Evolutionary conservation across 495 filamentous ascomycete species (phyloP).

Genomic region (Hypoxylon fragiforme): DNA sequence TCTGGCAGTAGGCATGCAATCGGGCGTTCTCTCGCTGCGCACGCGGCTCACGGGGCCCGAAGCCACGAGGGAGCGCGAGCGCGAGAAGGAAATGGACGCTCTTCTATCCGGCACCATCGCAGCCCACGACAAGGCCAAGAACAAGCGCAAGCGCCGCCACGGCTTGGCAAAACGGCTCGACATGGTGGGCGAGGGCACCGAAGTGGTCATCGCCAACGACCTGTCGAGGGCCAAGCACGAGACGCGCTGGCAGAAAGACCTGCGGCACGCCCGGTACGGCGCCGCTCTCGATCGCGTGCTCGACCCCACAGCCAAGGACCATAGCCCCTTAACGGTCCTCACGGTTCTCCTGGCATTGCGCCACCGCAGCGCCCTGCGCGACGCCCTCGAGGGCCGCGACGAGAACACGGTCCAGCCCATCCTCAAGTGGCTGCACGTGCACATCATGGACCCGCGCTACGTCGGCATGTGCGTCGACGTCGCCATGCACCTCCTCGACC

Average conservation of each 20-base stretch:
- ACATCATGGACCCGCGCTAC: constrained; percentile 78
- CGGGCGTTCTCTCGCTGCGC: constrained; percentile 82
- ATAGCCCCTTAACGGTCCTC: constrained; percentile 62
- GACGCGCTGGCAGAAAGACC: constrained; percentile 75
- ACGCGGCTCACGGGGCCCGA: constrained; percentile 84
- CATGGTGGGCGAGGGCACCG: constrained; percentile 80
- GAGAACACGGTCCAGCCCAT: constrained; percentile 80
- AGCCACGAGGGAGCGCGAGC: constrained; percentile 68
- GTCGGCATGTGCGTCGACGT: constrained; percentile 78
- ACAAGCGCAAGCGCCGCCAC: constrained; percentile 67
- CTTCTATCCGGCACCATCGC: constrained; percentile 76
- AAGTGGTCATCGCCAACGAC: constrained; percentile 79
- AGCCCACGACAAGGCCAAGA: constrained; percentile 65
- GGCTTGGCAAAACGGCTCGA: constrained; percentile 78
- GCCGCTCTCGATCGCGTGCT: constrained; percentile 80
- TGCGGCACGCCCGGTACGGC: constrained; percentile 76
- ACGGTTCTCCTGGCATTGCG: constrained; percentile 81
- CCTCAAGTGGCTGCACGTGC: constrained; percentile 76
- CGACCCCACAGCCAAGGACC: constrained; percentile 45
- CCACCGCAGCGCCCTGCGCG: constrained; percentile 84
- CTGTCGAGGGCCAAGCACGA: constrained; percentile 57
- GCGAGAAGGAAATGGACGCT: constrained; percentile 83
- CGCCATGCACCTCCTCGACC: constrained; percentile 75
- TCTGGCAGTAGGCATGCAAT: constrained; percentile 90
- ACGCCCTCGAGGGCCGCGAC: constrained; percentile 80